Percentiles rank a stretch among this genome's conserved stretches.
These are phyloP conservation scores for Taphrina pruni DNA, from an alignment of 1,139 yeast species.

Conservation along the genomic window DNA sequence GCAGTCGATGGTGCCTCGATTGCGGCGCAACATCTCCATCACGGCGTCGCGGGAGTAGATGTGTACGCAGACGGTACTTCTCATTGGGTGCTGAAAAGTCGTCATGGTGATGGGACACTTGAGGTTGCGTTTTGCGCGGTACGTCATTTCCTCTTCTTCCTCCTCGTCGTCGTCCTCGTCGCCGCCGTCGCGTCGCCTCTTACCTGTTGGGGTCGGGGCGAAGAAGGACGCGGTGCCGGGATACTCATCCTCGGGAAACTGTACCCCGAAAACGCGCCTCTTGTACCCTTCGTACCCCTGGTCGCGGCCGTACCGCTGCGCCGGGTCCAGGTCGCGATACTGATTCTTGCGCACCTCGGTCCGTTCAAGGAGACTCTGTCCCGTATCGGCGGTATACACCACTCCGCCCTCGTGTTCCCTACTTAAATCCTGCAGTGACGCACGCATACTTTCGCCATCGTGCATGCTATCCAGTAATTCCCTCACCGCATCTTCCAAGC, in stretches of 20 bases:
- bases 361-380: constrained; percentile 13
- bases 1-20: constrained; percentile 15
- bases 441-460: not conserved
- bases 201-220: not conserved
- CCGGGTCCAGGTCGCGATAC: constrained; percentile 9
- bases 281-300: constrained; percentile 30
- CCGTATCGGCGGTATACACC: constrained; percentile 1
- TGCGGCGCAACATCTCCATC: constrained; percentile 27
- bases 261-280: constrained; percentile 42
- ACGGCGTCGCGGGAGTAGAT: constrained; percentile 46
- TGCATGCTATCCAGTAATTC: constrained; percentile 10
- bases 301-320: constrained; percentile 25
- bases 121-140: constrained; percentile 40
- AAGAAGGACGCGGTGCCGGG: constrained; percentile 43
- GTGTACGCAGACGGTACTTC: constrained; percentile 46
- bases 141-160: constrained; percentile 45
- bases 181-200: constrained; percentile 3
- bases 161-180: constrained; percentile 25
- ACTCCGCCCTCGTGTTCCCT: not conserved
- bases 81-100: constrained; percentile 45
- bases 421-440: not conserved
- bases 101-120: constrained; percentile 46
- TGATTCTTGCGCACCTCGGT: constrained; percentile 12
- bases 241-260: constrained; percentile 43
- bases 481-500: constrained; percentile 5